phyloP scores from a whole-genome alignment of 2,329 filamentous ascomycete genomes.

The Diaporthe longicolla region DNA sequence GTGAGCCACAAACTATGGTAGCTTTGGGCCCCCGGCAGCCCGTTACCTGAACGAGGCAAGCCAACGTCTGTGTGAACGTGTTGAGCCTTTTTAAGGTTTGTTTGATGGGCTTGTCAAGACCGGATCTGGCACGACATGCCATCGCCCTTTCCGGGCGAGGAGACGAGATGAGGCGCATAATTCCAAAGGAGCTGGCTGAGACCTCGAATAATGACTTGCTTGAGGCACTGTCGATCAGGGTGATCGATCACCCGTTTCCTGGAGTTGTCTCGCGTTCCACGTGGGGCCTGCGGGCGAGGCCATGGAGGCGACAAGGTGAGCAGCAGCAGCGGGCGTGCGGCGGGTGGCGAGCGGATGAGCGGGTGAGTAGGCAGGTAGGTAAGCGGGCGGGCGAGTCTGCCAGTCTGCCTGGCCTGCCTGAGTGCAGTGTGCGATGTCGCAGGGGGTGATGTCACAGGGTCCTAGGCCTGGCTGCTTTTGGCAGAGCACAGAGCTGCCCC shows the following conservation, averaged over 20 bases:
- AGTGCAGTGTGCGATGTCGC: neutral
- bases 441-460: slow-evolving; percentile 21
- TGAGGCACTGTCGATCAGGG: slow-evolving; percentile 17
- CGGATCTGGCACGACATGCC: slow-evolving; percentile 25
- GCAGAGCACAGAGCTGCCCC: neutral
- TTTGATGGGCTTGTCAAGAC: slow-evolving; percentile 35
- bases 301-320: neutral
- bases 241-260: slow-evolving; percentile 27
- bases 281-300: slow-evolving; percentile 13
- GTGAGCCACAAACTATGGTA: neutral
- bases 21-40: slow-evolving; percentile 13
- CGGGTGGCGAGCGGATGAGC: slow-evolving; percentile 10
- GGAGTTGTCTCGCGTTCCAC: slow-evolving; percentile 26
- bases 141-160: slow-evolving; percentile 18
- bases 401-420: neutral
- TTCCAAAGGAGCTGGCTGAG: slow-evolving; percentile 14
- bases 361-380: too few relatives aligned
- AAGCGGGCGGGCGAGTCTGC: neutral
- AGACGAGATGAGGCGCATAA: slow-evolving; percentile 32
- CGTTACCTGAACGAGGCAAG: slow-evolving; percentile 19
- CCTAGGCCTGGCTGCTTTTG: neutral
- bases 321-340: slow-evolving; percentile 10
- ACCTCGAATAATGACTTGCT: slow-evolving; percentile 23
- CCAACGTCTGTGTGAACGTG: slow-evolving; percentile 20
- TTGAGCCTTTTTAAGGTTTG: slow-evolving; percentile 24